phyloP scores from a whole-genome alignment of 192 early-diverging fungal genomes.

The Gonapodya prolifera region DNA sequence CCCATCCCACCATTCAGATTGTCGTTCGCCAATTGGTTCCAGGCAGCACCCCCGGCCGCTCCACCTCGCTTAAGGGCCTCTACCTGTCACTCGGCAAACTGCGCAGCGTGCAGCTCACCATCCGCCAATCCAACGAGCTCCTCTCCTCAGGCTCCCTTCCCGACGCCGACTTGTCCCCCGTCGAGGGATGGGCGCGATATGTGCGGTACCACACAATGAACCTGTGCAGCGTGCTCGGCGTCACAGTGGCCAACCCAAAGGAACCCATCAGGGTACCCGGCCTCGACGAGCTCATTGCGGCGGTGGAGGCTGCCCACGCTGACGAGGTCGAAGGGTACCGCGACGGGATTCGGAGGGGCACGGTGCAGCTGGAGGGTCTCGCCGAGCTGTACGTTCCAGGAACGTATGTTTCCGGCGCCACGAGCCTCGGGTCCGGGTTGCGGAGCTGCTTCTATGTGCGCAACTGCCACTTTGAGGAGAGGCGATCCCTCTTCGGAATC shows the following conservation, averaged over 20 bases:
- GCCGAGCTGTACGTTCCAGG: conserved; percentile 26
- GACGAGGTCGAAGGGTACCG: conserved; percentile 12
- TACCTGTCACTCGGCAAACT: conserved; percentile 12
- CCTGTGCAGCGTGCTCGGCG: conserved; percentile 7
- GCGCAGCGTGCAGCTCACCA: conserved; percentile 8
- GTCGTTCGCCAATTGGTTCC: neutral
- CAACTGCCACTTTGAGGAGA: conserved; percentile 24
- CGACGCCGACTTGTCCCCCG: neutral
- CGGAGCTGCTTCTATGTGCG: conserved; percentile 17
- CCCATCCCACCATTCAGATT: neutral
- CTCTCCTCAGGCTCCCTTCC: neutral
- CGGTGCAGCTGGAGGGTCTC: conserved; percentile 22
- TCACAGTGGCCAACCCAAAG: conserved; percentile 9
- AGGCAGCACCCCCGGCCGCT: neutral
- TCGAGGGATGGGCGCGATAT: conserved; percentile 7
- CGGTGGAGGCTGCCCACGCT: conserved; percentile 13
- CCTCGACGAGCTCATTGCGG: conserved; percentile 17
- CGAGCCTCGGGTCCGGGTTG: conserved; percentile 15
- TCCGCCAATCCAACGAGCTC: conserved; percentile 9
- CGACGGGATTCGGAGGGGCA: conserved; percentile 13
- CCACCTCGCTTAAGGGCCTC: neutral
- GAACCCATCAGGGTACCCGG: conserved; percentile 16
- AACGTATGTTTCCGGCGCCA: conserved; percentile 16
- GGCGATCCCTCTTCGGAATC: conserved; percentile 20
- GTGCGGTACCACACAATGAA: conserved; percentile 11